Evolutionary conservation across 2,329 filamentous ascomycete genomes (phyloP), one percentile per base, ranked within the genome.

Genomic region (Trichoderma breve): DNA sequence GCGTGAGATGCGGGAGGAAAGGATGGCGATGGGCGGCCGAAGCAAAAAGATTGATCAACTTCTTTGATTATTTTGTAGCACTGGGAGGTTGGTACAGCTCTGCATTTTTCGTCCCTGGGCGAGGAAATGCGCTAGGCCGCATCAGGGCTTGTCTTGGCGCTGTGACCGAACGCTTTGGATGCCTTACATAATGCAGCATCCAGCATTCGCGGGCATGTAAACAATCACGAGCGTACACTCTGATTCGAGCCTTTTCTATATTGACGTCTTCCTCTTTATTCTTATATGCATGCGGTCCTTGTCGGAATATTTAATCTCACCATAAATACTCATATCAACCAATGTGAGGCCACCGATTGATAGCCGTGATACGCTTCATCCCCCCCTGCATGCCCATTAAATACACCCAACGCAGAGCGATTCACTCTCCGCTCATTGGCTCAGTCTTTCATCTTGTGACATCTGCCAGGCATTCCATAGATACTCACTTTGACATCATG

Each of bases 81-180:
- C 66, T 69, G 47, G 71, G 71, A 72, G 71, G 71, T 64, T 72
- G 71, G 71, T 60, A 72, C 58, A 72, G 71, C 71, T 72, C 51
- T 53, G 61, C 60, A 65, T 72, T 72, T 71, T 72, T 71, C 58
- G 58, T 64, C 60, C 61, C 66, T 65, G 58, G 51, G 47, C 58
- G 65, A 24, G 36, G 34, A 61, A 64, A 30, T 7, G 69, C 72
- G 72, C 72, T 73, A 73, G 69, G 57, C 72, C 63, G 65, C n/a
- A 71, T 71, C 30, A 26, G 68, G 58, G 43, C 57, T 47, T 21
- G 11, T 21, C 24, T 63, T 26, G 60, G 32, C 47, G 32, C 60
- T 58, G 60, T 58, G 34, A 43, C 34, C 34, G 28, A 55, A 21
- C 28, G 55, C 1, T 18, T 34, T 60, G 6, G 28, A 14, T 6